A percentile compares a stretch with the other conserved stretches of the same genome.
Conservation (phyloP, 2,329 filamentous ascomycete species). For the Penicillium thymicola region DNA sequence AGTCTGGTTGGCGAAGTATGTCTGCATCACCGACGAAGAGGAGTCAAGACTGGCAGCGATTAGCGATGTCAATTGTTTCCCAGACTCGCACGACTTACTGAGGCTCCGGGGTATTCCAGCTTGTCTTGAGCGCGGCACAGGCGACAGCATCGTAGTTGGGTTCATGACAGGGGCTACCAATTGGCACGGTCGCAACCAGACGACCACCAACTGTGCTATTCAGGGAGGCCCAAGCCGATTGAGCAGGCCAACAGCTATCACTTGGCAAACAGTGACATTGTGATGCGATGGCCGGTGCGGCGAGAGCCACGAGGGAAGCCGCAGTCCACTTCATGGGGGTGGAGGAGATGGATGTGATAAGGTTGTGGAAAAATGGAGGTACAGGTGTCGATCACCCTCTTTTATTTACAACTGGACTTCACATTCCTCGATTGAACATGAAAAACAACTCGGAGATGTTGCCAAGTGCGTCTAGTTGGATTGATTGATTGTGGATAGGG, state of each 20-base stretch:
- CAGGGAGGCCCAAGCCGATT: conserved; percentile 31
- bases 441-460: conserved; percentile 21
- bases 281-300: conserved; percentile 9
- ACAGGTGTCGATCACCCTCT: conserved; percentile 8
- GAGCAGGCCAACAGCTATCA: conserved; percentile 40
- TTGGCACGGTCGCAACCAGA: conserved; percentile 39
- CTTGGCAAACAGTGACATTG: conserved; percentile 31
- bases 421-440: neutral
- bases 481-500: neutral
- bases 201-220: conserved; percentile 39
- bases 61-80: neutral
- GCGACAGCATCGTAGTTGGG: conserved; percentile 23
- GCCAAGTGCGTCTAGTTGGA: conserved; percentile 16
- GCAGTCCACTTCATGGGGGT: conserved; percentile 27
- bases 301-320: conserved; percentile 12
- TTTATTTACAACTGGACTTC: neutral
- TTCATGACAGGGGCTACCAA: conserved; percentile 38
- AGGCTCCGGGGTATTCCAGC: conserved; percentile 28
- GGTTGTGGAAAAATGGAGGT: neutral
- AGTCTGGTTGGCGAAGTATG: conserved; percentile 32
- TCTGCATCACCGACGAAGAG: conserved; percentile 34
- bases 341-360: conserved; percentile 1
- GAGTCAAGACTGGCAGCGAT: conserved; percentile 19
- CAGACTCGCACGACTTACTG: conserved; percentile 20
- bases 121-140: conserved; percentile 17